Conservation (phyloP, 2,329 filamentous ascomycete genomes). For the Ustilaginoidea virens region DNA sequence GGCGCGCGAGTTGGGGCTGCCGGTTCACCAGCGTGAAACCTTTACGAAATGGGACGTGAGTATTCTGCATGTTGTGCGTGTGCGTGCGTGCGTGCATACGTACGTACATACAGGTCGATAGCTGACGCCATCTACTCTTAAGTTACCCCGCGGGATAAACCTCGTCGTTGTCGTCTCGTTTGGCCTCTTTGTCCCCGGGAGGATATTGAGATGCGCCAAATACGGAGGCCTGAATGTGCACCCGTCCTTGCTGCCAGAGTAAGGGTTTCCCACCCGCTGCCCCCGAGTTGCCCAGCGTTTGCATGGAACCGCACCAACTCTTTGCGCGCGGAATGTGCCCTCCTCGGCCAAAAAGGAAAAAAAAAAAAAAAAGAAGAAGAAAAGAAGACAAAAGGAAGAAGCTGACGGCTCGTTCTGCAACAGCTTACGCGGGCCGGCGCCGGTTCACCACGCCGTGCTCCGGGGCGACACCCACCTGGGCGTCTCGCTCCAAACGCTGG, state of each 20-base stretch:
- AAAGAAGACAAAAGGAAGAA: not conserved
- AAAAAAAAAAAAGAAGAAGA: no score
- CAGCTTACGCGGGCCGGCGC: constrained; percentile 71
- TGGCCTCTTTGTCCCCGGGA: constrained; percentile 69
- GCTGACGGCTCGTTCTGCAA: not conserved
- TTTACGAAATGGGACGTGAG: constrained; percentile 69
- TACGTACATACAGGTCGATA: no score
- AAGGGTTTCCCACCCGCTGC: no score
- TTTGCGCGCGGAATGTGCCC: no score
- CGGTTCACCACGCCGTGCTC: constrained; percentile 73
- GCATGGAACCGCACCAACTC: no score
- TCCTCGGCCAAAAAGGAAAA: no score
- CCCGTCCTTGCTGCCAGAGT: constrained; percentile 80
- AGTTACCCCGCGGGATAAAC: constrained; percentile 47
- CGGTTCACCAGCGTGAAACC: constrained; percentile 60
- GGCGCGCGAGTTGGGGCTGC: constrained; percentile 47
- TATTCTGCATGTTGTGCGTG: no score
- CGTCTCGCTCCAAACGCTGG: constrained; percentile 74
- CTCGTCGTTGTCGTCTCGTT: constrained; percentile 89
- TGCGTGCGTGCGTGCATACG: no score
- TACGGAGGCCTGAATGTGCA: constrained; percentile 92
- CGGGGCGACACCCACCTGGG: constrained; percentile 46
- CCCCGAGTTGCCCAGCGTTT: no score
- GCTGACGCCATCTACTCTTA: not conserved
- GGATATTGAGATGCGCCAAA: constrained; percentile 51